Conservation (phyloP, 139 green algal species). For the Asterochloris erici region DNA sequence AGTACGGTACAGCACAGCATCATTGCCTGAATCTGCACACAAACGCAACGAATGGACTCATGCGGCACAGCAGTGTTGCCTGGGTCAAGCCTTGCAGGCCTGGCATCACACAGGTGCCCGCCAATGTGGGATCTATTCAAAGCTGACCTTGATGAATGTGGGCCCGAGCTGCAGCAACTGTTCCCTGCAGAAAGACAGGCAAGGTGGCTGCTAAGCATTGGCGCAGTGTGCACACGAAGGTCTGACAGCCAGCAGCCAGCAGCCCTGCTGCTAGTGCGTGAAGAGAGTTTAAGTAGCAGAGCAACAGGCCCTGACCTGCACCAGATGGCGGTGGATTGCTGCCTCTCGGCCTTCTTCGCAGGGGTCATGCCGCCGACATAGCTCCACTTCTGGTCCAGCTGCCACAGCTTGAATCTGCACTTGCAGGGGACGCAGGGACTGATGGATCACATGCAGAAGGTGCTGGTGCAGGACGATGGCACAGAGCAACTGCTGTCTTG, state of each 20-base stretch:
- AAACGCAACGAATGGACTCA: too few species aligned
- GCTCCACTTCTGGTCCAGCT: constrained; percentile 80
- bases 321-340: constrained; percentile 1
- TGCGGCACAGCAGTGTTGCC: too few species aligned
- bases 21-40: too few species aligned
- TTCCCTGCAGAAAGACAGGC: constrained; percentile 4
- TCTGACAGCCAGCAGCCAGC: neutral
- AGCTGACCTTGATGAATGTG: constrained; percentile 78
- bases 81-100: too few species aligned
- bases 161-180: constrained; percentile 55
- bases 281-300: neutral
- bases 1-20: too few species aligned
- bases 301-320: neutral
- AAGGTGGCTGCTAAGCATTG: neutral
- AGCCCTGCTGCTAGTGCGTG: neutral
- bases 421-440: too few species aligned
- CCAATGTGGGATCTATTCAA: too few species aligned
- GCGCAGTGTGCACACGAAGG: neutral
- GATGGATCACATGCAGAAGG: too few species aligned
- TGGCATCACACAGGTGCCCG: too few species aligned
- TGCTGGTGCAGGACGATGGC: too few species aligned
- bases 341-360: constrained; percentile 1
- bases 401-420: constrained; percentile 62
- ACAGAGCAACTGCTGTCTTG: too few species aligned
- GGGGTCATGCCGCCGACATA: constrained; percentile 69